These are phyloP conservation scores for Phytophthora foliorum DNA, from an alignment of 352 stramenopile species.

Conservation along the genomic window DNA sequence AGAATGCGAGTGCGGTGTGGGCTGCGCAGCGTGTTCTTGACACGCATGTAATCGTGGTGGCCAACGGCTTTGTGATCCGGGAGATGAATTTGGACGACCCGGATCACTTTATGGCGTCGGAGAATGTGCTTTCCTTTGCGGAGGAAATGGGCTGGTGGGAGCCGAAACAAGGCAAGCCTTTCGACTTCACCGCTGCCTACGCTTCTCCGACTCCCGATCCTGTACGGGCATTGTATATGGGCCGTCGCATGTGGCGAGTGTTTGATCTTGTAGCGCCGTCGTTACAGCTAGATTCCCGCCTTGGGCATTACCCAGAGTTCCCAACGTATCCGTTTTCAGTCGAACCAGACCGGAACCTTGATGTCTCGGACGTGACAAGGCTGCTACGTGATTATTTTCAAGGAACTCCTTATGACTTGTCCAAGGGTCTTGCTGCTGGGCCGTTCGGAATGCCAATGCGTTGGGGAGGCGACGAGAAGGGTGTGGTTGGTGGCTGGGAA, in stretches of 20 bases:
- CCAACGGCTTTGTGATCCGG: conserved; percentile 96
- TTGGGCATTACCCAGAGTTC: conserved; percentile 72
- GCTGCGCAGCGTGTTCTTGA: conserved; percentile 94
- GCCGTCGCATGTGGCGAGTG: conserved; percentile 92
- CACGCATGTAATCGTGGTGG: conserved; percentile 90
- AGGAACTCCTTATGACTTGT: conserved; percentile 91
- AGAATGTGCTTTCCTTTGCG: conserved; percentile 90
- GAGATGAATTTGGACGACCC: conserved; percentile 85
- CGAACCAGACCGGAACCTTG: conserved; percentile 64
- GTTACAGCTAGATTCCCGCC: conserved; percentile 71
- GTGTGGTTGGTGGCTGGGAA: conserved; percentile 82
- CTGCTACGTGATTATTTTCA: conserved; percentile 93
- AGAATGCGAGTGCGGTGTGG: conserved; percentile 94
- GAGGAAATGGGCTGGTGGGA: conserved; percentile 90
- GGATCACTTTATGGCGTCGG: conserved; percentile 90
- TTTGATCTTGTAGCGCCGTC: conserved; percentile 87
- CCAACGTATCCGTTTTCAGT: conserved; percentile 92
- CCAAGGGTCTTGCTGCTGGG: conserved; percentile 83
- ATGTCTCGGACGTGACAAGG: conserved; percentile 78
- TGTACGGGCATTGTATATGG: conserved; percentile 72
- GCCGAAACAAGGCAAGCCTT: conserved; percentile 42
- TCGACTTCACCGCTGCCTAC: conserved; percentile 83
- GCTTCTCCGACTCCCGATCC: conserved; percentile 60
- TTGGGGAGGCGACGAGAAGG: conserved; percentile 73
- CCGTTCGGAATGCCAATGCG: conserved; percentile 93